Percentiles rank a stretch among this genome's conserved stretches.
Evolutionary conservation across 129 eudicot genomes (phyloP).

Genomic region (Centella asiatica): DNA sequence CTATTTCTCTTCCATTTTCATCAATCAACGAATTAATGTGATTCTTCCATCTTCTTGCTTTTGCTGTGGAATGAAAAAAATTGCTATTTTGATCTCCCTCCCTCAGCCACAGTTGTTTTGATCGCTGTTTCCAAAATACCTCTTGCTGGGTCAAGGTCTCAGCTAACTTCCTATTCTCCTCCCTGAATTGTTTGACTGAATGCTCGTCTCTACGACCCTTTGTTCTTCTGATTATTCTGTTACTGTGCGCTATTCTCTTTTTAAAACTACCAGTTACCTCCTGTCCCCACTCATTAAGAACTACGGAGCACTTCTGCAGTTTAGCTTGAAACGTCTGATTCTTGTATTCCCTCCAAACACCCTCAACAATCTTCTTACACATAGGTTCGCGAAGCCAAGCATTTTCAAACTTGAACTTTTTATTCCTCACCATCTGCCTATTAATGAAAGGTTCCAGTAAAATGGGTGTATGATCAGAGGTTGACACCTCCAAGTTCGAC

Average conservation of each 20-base stretch:
- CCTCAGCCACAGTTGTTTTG: background rate
- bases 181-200: background rate
- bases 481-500: too few species aligned
- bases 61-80: background rate
- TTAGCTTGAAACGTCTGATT: background rate
- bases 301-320: background rate
- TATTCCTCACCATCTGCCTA: background rate
- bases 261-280: background rate
- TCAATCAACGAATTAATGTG: accelerated
- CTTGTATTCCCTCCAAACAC: background rate
- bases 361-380: background rate
- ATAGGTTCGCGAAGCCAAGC: background rate
- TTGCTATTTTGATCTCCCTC: background rate
- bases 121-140: background rate
- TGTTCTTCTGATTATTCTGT: background rate
- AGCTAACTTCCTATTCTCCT: background rate
- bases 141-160: background rate
- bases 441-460: too few species aligned
- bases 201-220: background rate
- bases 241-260: background rate
- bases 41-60: background rate
- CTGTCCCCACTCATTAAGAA: background rate
- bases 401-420: background rate
- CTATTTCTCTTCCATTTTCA: accelerated
- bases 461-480: too few species aligned